These are phyloP conservation scores for Boletus huronensis DNA, from an alignment of 768 basidiomycete species.

Conservation along the genomic window DNA sequence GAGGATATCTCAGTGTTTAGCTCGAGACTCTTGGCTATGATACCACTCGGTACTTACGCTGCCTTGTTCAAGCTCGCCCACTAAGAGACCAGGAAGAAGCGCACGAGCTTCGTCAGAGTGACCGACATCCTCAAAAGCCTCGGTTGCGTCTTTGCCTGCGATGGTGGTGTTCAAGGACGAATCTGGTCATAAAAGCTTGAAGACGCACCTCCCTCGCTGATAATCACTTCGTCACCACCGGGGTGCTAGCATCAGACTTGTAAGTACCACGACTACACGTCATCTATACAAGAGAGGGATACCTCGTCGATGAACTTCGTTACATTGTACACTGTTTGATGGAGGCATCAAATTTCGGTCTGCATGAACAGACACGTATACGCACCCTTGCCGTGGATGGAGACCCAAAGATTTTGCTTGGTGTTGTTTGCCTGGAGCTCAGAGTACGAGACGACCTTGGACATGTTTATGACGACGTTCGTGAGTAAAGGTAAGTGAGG, in stretches of 20 bases:
- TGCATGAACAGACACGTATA: neutral
- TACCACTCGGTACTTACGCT: slow-evolving; percentile 43
- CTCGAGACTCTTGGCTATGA: neutral
- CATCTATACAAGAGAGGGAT: slow-evolving; percentile 16
- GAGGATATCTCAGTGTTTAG: neutral
- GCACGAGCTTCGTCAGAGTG: slow-evolving; percentile 97
- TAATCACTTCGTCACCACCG: slow-evolving; percentile 96
- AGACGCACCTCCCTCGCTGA: slow-evolving; percentile 83
- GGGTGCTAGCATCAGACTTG: slow-evolving; percentile 60
- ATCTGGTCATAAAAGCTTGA: slow-evolving; percentile 9
- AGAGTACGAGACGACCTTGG: slow-evolving; percentile 62
- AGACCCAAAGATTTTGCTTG: slow-evolving; percentile 76
- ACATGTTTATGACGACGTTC: slow-evolving; percentile 23
- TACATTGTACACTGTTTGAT: slow-evolving; percentile 77
- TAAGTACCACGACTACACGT: slow-evolving; percentile 7
- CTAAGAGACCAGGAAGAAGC: slow-evolving; percentile 70
- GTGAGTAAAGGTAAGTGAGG: slow-evolving; percentile 16
- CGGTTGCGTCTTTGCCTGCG: slow-evolving; percentile 90
- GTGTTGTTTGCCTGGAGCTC: slow-evolving; percentile 75
- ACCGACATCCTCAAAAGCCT: slow-evolving; percentile 98
- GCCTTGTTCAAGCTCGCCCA: slow-evolving; percentile 79
- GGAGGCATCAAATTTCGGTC: neutral
- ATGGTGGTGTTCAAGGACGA: neutral
- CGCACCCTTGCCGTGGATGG: slow-evolving; percentile 82
- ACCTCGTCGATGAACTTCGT: slow-evolving; percentile 96